Evolutionary conservation across 169 alveolate species (phyloP), one percentile per base, ranked within the genome.

Genomic region (Plasmodium adleri): DNA sequence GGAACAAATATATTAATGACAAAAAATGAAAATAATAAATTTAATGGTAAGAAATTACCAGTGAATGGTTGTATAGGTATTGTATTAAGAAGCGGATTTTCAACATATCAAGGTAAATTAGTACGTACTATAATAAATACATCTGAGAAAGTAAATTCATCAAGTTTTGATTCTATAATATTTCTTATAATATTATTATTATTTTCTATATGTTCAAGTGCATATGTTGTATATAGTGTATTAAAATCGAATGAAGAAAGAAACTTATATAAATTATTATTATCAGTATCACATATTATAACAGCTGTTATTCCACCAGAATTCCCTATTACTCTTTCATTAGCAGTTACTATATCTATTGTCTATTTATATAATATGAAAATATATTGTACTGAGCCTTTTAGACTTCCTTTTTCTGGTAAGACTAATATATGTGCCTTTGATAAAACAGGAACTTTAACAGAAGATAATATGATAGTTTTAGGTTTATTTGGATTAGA

Each of bases 291-390:
- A n/a, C 97, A 98, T 56, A 98, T 99, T 71, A 95, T 99, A 10
- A 98, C 99, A 43, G 97, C 99, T 20, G 99, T 99, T 45, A 99
- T 99, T 9, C 99, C 99, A 4, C 99, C 99, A 52, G 99, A 99
- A 91, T 96, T 99, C 70, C 99, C 99, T 9, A 98, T 99, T 94
- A 97, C 98, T 58, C 96, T 99, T 39, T 97, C 99, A 0, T 92
- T 99, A 75, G 99, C 99, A 2, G 99, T 97, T n/a, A 98, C 99
- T 67, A 95, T 97, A 78, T 96, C 99, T 47, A 94, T 99, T 45
- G 88, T 96, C 3, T 96, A 96, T 83, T 94, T 99, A 13, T 94
- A 97, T 76, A 96, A 95, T 88, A 95, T 96, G 73, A 93, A 97
- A 54, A 96, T 98, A n/a, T 97, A 96, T 94, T 99, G 99, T 80